Evolutionary conservation across 116 monocot genomes (phyloP), one percentile per base, ranked within the genome.

Genomic region (Posidonia oceanica): DNA sequence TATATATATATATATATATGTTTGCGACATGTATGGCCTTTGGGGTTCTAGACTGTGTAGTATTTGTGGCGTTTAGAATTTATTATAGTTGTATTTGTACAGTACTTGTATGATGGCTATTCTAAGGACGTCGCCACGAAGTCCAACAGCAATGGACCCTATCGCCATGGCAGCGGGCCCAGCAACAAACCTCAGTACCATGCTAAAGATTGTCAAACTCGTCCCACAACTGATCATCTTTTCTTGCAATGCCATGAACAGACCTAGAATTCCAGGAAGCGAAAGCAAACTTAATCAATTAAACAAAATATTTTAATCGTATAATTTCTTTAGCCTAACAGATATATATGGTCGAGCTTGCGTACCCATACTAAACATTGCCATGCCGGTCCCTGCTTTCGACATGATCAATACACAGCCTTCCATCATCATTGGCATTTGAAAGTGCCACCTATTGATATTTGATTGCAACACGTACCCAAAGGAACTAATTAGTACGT

Each of bases 291-390:
- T 29, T 12, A 5, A 36, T 61, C 2, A 11, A 2, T 36, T 61
- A 22, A 29, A 29, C 29, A 29, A 29, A 29, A 29, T 1, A 29
- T 29, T 29, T 29, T 29, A 29, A 29, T 29, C 0, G 29, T 29
- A 29, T 29, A 29, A 29, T 29, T 29, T 29, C n/a, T 29, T 29
- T 1, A 29, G 29, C 1, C 5, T n/a, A 57, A 57, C 16, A n/a
- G 5, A 16, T 57, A n/a, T 16, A n/a, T 57, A n/a, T 57, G 5
- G 20, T n/a, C 57, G 16, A 17, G 14, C 20, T 15, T 57, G 2
- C 15, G 60, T 72, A 94, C 90, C 94, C 83, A 87, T 85, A 75
- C 94, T 90, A 58, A 94, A 94, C 94, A 94, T 94, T 16, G 90
- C 83, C 80, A 83, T 80, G 40, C 87, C 94, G 2, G 80, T 78